Evolutionary conservation across 1,139 yeast species (phyloP).

Genomic region (Nakaseomyces sp.): DNA sequence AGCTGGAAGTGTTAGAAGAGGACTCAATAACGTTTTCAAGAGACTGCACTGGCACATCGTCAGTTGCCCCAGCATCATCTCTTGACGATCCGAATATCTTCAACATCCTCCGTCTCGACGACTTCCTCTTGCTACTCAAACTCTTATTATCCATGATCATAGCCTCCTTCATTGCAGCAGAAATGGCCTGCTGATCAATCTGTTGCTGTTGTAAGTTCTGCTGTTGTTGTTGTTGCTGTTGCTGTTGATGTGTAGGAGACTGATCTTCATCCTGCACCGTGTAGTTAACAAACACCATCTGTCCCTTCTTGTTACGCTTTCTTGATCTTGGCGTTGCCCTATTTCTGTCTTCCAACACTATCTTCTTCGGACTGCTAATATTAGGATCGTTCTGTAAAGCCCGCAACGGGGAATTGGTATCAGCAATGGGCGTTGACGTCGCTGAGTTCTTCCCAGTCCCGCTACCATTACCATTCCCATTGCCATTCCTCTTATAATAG

Average conservation of each 20-base stretch:
- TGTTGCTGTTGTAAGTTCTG: constrained; percentile 6
- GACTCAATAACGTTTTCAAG: neutral
- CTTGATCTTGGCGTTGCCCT: constrained; percentile 12
- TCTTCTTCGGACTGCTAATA: constrained; percentile 27
- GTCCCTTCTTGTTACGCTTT: constrained; percentile 21
- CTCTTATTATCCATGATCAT: neutral
- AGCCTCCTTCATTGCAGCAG: constrained; percentile 1
- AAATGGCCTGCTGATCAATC: constrained; percentile 5
- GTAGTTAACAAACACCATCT: constrained; percentile 31
- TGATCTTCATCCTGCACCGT: constrained; percentile 24
- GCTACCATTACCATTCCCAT: no score
- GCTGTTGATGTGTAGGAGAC: neutral
- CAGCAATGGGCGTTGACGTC: constrained; percentile 1
- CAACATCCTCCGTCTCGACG: constrained; percentile 26
- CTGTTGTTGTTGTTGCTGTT: neutral
- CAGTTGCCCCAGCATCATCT: constrained; percentile 4
- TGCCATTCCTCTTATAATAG: constrained; percentile 21
- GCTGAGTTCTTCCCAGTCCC: constrained; percentile 4
- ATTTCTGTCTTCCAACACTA: constrained; percentile 22
- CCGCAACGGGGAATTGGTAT: constrained; percentile 3
- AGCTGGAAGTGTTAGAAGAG: constrained; percentile 9
- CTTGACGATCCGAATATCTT: constrained; percentile 22
- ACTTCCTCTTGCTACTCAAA: constrained; percentile 18
- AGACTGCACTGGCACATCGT: constrained; percentile 6
- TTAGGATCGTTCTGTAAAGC: constrained; percentile 8